Evolutionary conservation across 2,329 filamentous ascomycete genomes (phyloP).

Genomic region (Exophiala calicioides): DNA sequence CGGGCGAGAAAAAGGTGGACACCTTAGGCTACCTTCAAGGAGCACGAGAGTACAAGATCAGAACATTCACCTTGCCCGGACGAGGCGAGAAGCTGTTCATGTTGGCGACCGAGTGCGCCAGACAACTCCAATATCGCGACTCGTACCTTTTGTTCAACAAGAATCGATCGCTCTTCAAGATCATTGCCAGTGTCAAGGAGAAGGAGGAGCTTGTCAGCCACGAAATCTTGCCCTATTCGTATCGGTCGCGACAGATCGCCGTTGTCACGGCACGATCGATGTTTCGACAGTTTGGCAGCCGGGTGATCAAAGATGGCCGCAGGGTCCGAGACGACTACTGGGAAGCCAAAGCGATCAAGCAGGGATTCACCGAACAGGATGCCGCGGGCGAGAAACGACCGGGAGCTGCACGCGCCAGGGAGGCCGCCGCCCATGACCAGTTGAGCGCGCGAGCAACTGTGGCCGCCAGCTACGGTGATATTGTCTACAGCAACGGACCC

Average conservation of each 20-base stretch:
- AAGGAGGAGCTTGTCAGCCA: conserved; percentile 96
- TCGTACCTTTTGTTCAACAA: conserved; percentile 99
- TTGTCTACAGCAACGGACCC: conserved; percentile 79
- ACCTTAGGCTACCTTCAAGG: conserved; percentile 78
- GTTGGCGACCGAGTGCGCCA: conserved; percentile 95
- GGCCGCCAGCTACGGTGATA: conserved; percentile 71
- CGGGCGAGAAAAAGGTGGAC: conserved; percentile 91
- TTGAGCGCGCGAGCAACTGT: conserved; percentile 53
- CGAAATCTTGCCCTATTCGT: conserved; percentile 95
- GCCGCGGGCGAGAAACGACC: conserved; percentile 93
- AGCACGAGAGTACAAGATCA: conserved; percentile 83
- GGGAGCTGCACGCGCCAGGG: conserved; percentile 83
- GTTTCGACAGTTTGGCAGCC: conserved; percentile 97
- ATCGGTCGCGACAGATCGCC: conserved; percentile 95
- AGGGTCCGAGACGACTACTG: conserved; percentile 97
- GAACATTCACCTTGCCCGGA: conserved; percentile 89
- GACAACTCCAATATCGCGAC: conserved; percentile 90
- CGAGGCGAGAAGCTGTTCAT: conserved; percentile 95
- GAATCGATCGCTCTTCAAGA: conserved; percentile 94
- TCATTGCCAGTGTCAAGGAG: conserved; percentile 91
- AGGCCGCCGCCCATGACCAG: conserved; percentile 67
- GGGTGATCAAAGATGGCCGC: conserved; percentile 85
- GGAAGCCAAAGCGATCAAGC: conserved; percentile 95
- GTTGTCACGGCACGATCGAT: conserved; percentile 97
- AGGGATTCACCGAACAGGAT: conserved; percentile 97